Evolutionary conservation across 495 filamentous ascomycete genomes (phyloP), one percentile per base, ranked within the genome.

Genomic region (Aspergillus coremiiformis): DNA sequence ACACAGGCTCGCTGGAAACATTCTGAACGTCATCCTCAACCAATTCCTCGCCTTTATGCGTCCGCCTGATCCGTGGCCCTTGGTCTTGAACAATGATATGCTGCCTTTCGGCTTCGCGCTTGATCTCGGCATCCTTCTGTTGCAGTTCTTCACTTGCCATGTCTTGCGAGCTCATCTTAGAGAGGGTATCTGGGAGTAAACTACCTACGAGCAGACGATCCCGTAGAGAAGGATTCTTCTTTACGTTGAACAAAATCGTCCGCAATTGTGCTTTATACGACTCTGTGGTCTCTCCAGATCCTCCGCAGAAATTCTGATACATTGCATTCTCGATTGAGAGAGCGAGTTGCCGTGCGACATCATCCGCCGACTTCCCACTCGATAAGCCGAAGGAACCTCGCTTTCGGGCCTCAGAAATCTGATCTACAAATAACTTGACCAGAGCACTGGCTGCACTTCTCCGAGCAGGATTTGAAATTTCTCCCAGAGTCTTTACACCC

Each of bases 31-130:
- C 87, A 27, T 86, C 83, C 46, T 87, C 89, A 30, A 98, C 79
- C 12, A 95, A 52, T 61, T 98, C 93, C 52, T 96, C 91, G 24
- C 93, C 93, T 67, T 96, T 98, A 65, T 97, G 93, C 2, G 92
- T 96, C 56, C 86, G 83, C 59, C 90, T 80, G 50, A 95, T 86
- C 4, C 90, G 82, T 6, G 92, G 93, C 0, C 81, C 83, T 57
- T 91, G 83, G 32, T 95, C 89, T 33, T 88, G 82, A 26, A 91
- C 78, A 46, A 95, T 81, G 44, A 91, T 87, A 46, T 89, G 83
- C 57, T 96, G 90, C 55, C 93, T 86, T 55, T 96, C 93, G 1
- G 85, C 83, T 63, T 91, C 85, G 46, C 83, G 78, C 57, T 84
- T 83, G 67, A 87, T 84, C 51, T 79, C 75, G 11, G 87, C 87